Base-by-base conservation (phyloP, 1,284 basidiomycete genomes). In the Hymenochaete sp. region DNA sequence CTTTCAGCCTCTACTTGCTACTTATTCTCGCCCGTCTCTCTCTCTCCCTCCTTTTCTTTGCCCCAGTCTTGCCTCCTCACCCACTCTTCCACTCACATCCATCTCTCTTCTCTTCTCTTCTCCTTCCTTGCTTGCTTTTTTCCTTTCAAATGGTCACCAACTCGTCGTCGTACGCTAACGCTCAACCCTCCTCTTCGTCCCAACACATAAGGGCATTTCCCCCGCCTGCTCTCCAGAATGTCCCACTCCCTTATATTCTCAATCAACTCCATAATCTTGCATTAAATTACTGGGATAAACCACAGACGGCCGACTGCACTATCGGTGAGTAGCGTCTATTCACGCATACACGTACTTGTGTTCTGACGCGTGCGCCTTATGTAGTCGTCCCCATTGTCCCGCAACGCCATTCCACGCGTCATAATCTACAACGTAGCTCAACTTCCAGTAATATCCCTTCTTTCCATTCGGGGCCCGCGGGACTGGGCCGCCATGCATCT, bases 291-390 rank as follows among this genome's bases (percentile, higher is more conserved):
- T 86, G 81, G 79, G 72, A 79, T 56, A 78, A 75, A 54, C 70
- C 73, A 51, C 77, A 83, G 55, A 81, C 78, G 1, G 71, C 84
- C 16, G 79, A 86, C 61, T 84, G 80, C 62, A 80, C 83, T 37
- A 70, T 86, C 52, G 70, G 84, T 83, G 55, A 47, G 78, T 65
- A 38, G 36, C 25, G 25, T 22, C 28, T 11, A 28, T 14, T 10
- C 27, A 24, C 26, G 22, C 14, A 21, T n/a, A 9, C 14, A 5
- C 7, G 21, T 3, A 9, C 11, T 35, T 8, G 24, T 22, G 27
- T 1, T 27, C 22, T 35, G 25, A 21, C 42, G n/a, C 28, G 35
- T 8, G 9, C 32, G 22, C 27, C 43, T 39, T 16, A 40, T n/a
- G 16, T 36, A 41, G 49, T 54, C 35, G 41, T 51, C 28, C 50